Base-by-base conservation (phyloP, 208 protist species). In the Porcisia deanei region DNA sequence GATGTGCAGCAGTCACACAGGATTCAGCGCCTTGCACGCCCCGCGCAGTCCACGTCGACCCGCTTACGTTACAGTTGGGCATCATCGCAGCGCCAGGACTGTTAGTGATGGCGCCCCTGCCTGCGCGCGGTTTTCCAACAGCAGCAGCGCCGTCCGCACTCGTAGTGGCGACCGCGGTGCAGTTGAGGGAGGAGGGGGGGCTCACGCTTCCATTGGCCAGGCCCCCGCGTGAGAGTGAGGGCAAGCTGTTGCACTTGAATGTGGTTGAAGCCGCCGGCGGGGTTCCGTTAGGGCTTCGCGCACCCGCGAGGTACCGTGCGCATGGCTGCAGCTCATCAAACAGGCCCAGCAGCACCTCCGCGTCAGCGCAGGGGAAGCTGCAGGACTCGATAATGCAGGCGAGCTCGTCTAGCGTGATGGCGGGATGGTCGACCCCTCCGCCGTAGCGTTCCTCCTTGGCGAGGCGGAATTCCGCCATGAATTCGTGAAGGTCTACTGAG, bases 401-500 rank as follows among this genome's bases (percentile, higher is more conserved):
- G 16, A 96, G 67, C 12, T 85, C 81, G 52, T 91, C 85, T 41
- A 91, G 72, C 25, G 82, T 88, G 64, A 96, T 85, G 66, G 9
- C 20, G 2, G 74, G 77, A 43, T 63, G 58, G 30, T 81, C 77
- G 8, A 76, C 53, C 9, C 77, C 60, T 9, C 77, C 71, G 3
- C 88, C 91, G 45, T 88, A 78, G 57, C 74, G 79, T 45, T 91
- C 87, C 52, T 84, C 83, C 71, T 93, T 92, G 49, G 83, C 89
- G 58, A 79, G 65, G 49, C 86, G 88, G 41, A 96, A 90, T 55
- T 94, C 91, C 47, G 84, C 68, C 1, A 96, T 66, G 53, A 96
- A 91, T 53, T 85, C 82, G n/a, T 81, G 85, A 57, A 95, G 57
- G 70, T 95, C 90, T n/a, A 92, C 80, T 2, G 90, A 91, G 59